Conservation (phyloP, 2,329 filamentous ascomycete genomes). For the Diaporthe sp. region DNA sequence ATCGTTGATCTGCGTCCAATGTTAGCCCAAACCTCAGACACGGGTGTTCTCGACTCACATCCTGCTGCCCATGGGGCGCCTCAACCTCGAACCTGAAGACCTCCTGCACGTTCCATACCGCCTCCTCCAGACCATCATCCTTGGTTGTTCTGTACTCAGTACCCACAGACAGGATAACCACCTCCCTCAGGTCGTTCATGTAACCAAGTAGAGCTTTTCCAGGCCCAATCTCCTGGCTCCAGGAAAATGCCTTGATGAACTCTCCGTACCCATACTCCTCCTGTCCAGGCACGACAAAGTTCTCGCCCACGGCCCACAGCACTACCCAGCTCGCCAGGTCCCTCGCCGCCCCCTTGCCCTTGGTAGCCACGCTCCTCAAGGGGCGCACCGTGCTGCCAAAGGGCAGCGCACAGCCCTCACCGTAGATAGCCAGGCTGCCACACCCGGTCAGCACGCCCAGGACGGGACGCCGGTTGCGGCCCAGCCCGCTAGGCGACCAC, state of each 20-base stretch:
- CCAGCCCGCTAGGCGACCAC: slow-evolving; percentile 73
- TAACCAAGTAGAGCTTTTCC: slow-evolving; percentile 66
- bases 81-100: slow-evolving; percentile 62
- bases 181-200: slow-evolving; percentile 62
- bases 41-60: slow-evolving; percentile 48
- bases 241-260: slow-evolving; percentile 66
- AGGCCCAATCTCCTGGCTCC: slow-evolving; percentile 60
- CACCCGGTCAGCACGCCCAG: slow-evolving; percentile 65
- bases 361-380: slow-evolving; percentile 44
- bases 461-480: slow-evolving; percentile 66
- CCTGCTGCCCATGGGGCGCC: slow-evolving; percentile 58
- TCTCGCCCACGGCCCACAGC: slow-evolving; percentile 69
- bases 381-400: slow-evolving; percentile 60
- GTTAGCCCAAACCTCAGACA: background rate
- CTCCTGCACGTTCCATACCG: slow-evolving; percentile 66
- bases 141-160: slow-evolving; percentile 49
- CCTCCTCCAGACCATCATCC: slow-evolving; percentile 43
- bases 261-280: slow-evolving; percentile 59
- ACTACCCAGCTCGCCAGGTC: slow-evolving; percentile 64
- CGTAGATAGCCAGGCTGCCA: slow-evolving; percentile 65
- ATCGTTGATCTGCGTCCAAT: slow-evolving; percentile 49
- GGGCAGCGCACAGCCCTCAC: slow-evolving; percentile 56
- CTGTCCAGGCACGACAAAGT: slow-evolving; percentile 62
- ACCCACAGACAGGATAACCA: slow-evolving; percentile 66
- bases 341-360: slow-evolving; percentile 55